Conservation (phyloP, 2,329 filamentous ascomycete species). For the Hawksworthiomyces lignivorus region DNA sequence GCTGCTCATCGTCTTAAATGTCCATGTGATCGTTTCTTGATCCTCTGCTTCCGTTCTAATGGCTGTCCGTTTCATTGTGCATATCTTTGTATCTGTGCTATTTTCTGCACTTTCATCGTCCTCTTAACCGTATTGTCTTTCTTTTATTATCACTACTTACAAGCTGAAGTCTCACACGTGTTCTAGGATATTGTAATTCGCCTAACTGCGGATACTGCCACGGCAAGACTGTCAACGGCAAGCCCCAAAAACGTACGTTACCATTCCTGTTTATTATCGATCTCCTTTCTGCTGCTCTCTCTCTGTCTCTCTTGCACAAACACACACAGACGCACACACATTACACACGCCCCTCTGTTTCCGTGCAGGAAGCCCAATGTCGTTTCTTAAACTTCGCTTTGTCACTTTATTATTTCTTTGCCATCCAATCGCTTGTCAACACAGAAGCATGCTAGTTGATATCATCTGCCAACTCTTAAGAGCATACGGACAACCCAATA, state of each 20-base stretch:
- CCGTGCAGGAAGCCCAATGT: too few species aligned
- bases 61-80: too few species aligned
- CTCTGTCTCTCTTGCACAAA: background rate
- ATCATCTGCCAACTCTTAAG: background rate
- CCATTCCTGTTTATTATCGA: background rate
- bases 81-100: background rate
- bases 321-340: too few species aligned
- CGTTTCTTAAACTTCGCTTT: too few species aligned
- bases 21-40: constrained; percentile 6
- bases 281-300: background rate
- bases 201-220: constrained; percentile 13
- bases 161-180: too few species aligned
- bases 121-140: background rate
- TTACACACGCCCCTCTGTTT: too few species aligned
- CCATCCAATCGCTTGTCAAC: too few species aligned
- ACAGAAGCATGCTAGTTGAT: too few species aligned
- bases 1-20: background rate
- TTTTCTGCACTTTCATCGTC: background rate
- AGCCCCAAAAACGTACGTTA: constrained; percentile 10
- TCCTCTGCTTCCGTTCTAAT: background rate
- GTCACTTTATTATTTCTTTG: too few species aligned
- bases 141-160: background rate
- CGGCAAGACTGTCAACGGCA: constrained; percentile 1
- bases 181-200: constrained; percentile 12
- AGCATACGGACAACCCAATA: background rate